Percentiles rank a stretch among this genome's conserved stretches.
phyloP scores from a whole-genome alignment of 2,329 filamentous ascomycete genomes.

The Aspergillus sp. region DNA sequence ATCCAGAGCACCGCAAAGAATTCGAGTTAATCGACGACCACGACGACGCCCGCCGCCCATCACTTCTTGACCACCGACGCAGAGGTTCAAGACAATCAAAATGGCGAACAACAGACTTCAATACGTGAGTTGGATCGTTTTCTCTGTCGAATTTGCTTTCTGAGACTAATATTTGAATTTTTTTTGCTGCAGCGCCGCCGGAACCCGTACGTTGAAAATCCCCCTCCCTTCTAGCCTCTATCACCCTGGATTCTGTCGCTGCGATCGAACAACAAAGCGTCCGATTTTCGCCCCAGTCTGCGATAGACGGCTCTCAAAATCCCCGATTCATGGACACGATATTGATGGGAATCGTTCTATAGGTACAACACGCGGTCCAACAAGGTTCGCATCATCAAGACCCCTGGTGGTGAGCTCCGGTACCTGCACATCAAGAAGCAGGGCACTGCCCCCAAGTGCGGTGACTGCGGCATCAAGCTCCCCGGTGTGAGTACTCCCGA shows the following conservation, averaged over 20 bases:
- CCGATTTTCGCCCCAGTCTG: constrained; percentile 4
- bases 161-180: background rate
- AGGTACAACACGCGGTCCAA: constrained; percentile 99
- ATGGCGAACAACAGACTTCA: constrained; percentile 55
- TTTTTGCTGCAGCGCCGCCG: constrained; percentile 62
- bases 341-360: constrained; percentile 33
- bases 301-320: constrained; percentile 8
- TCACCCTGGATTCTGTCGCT: constrained; percentile 18
- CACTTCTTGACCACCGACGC: constrained; percentile 40
- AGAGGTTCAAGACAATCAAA: constrained; percentile 48
- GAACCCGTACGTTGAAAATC: constrained; percentile 66
- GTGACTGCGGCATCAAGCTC: constrained; percentile 98
- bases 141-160: background rate
- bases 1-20: constrained; percentile 36
- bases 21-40: constrained; percentile 42
- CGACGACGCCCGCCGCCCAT: constrained; percentile 37
- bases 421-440: constrained; percentile 99
- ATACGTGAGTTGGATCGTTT: constrained; percentile 39
- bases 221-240: constrained; percentile 18
- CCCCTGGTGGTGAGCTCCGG: constrained; percentile 91
- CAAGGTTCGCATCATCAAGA: constrained; percentile 94
- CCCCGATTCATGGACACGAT: constrained; percentile 11
- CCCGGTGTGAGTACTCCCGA: constrained; percentile 77
- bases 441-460: constrained; percentile 96
- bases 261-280: constrained; percentile 12